Conservation (phyloP, 257 asterid species). For the Paraleonurus japonicus region DNA sequence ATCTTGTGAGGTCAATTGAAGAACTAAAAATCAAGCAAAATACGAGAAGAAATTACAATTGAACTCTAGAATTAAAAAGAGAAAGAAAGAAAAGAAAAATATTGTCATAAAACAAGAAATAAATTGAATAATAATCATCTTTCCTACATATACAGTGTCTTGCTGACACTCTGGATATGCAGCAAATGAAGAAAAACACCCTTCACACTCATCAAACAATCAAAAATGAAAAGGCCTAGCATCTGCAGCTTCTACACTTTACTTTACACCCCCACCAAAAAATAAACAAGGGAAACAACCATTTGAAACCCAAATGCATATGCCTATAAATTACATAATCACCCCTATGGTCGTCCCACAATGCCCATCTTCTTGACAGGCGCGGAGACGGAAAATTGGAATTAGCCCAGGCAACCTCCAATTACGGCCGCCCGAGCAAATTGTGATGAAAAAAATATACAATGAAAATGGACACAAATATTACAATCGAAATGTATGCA, state of each 20-base stretch:
- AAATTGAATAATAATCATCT: conserved; percentile 20
- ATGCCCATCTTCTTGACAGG: conserved; percentile 43
- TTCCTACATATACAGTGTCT: conserved; percentile 23
- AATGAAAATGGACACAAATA: conserved; percentile 31
- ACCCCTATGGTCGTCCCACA: conserved; percentile 36
- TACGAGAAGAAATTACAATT: too few relatives aligned
- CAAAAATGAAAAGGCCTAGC: conserved; percentile 25
- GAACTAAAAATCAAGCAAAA: too few relatives aligned
- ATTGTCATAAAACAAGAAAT: conserved; percentile 4
- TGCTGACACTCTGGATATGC: conserved; percentile 19
- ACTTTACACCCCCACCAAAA: conserved; percentile 43
- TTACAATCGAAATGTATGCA: conserved; percentile 38
- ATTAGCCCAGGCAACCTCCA: conserved; percentile 49
- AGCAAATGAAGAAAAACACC: conserved; percentile 18
- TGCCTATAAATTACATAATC: conserved; percentile 40
- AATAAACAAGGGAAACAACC: conserved; percentile 34
- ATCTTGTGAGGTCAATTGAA: too few relatives aligned
- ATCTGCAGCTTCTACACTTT: conserved; percentile 34
- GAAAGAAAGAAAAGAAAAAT: too few relatives aligned
- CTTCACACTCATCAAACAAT: conserved; percentile 31
- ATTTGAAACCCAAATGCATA: conserved; percentile 32
- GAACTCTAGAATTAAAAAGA: too few relatives aligned
- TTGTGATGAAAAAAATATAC: conserved; percentile 39
- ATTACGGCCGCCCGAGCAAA: conserved; percentile 41
- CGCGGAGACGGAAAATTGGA: conserved; percentile 43